These are phyloP conservation scores for Alternaria gansuensis DNA, from an alignment of 2,329 filamentous ascomycete species.

Conservation along the genomic window DNA sequence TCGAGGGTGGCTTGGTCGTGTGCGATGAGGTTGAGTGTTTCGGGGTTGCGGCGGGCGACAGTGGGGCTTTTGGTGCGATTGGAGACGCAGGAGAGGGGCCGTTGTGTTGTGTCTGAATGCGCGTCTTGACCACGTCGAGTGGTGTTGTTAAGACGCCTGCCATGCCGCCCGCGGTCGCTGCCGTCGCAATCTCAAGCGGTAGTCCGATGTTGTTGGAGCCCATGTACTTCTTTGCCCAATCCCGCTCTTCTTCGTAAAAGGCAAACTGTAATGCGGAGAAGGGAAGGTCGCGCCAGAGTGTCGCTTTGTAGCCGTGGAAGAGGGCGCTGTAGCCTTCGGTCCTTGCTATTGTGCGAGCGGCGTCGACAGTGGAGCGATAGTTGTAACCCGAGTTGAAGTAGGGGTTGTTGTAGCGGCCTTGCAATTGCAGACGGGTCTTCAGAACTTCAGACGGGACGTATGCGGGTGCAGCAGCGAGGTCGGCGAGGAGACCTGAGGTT, in stretches of 20 bases:
- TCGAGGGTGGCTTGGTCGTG: constrained; percentile 36
- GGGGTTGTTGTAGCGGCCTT: constrained; percentile 94
- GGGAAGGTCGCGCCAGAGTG: constrained; percentile 89
- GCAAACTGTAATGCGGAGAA: constrained; percentile 98
- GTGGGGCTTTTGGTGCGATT: constrained; percentile 23
- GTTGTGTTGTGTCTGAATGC: constrained; percentile 90
- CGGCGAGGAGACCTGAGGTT: constrained; percentile 81
- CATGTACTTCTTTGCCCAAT: constrained; percentile 79
- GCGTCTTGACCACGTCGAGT: constrained; percentile 95
- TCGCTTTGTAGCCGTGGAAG: constrained; percentile 97
- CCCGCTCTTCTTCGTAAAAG: constrained; percentile 95
- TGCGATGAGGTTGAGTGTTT: constrained; percentile 45
- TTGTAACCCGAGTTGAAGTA: constrained; percentile 96
- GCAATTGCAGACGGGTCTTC: constrained; percentile 94
- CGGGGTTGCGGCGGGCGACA: constrained; percentile 34
- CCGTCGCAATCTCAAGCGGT: constrained; percentile 85
- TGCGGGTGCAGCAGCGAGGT: constrained; percentile 87
- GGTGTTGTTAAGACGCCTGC: constrained; percentile 95
- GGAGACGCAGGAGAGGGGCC: constrained; percentile 33
- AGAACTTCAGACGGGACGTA: constrained; percentile 98
- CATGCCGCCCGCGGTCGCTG: constrained; percentile 87
- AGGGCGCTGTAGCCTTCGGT: constrained; percentile 84
- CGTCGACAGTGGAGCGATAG: constrained; percentile 85
- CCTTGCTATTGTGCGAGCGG: constrained; percentile 82
- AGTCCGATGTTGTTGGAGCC: constrained; percentile 85